A percentile compares a stretch with the other conserved stretches of the same genome.
phyloP scores from a whole-genome alignment of 768 basidiomycete species.

The Boletus speciosus region DNA sequence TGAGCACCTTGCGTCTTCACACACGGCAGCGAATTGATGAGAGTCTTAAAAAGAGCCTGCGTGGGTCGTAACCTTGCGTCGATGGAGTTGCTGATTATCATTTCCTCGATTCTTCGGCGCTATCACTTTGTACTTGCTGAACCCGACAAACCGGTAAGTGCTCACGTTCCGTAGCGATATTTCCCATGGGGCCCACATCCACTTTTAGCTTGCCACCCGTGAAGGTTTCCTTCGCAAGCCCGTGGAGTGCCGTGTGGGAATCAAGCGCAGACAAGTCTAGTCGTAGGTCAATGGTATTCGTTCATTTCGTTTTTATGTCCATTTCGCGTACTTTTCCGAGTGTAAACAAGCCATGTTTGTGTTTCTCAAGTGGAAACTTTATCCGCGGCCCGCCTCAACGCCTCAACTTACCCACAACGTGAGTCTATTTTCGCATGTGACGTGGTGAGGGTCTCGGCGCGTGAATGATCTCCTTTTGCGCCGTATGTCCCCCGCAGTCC shows the following conservation, averaged over 20 bases:
- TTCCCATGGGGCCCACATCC: conserved; percentile 5
- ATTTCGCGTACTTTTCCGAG: background rate
- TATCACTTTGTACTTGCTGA: conserved; percentile 70
- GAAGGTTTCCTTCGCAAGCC: conserved; percentile 92
- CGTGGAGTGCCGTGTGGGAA: conserved; percentile 64
- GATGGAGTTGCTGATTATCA: conserved; percentile 76
- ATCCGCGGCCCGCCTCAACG: background rate
- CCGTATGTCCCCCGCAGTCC: conserved; percentile 6
- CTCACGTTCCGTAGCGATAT: background rate
- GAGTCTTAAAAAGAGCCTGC: conserved; percentile 52
- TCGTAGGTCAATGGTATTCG: background rate
- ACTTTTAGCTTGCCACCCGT: conserved; percentile 57
- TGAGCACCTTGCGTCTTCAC: conserved; percentile 20
- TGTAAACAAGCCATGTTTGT: background rate
- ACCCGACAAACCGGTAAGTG: conserved; percentile 52
- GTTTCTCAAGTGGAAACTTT: background rate
- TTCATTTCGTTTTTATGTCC: background rate
- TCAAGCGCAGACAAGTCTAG: conserved; percentile 54
- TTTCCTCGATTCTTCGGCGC: conserved; percentile 73
- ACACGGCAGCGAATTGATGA: background rate
- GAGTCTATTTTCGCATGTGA: conserved; percentile 18
- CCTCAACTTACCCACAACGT: background rate
- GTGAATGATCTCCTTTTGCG: background rate
- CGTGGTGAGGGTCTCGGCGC: background rate
- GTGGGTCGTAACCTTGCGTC: conserved; percentile 81